phyloP scores from a whole-genome alignment of 257 asterid species.

The Fraxinus excelsior region DNA sequence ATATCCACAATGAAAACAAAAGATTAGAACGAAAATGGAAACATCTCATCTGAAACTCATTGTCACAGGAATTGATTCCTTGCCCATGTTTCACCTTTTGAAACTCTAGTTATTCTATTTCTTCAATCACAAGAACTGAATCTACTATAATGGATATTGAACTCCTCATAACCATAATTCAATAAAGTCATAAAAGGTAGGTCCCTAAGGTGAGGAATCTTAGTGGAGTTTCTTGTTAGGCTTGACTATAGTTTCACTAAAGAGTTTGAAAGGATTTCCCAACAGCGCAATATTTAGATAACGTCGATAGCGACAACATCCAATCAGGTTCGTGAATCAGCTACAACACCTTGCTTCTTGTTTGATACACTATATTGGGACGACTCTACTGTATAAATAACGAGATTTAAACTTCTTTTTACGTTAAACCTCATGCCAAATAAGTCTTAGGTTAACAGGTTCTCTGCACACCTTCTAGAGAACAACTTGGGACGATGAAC shows the following conservation, averaged over 20 bases:
- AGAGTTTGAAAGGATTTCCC: constrained; percentile 23
- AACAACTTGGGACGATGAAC: no score
- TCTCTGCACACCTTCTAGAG: no score
- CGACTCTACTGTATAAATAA: no score
- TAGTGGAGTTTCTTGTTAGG: background rate
- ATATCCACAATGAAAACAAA: background rate
- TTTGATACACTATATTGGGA: no score
- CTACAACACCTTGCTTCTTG: no score
- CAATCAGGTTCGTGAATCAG: background rate
- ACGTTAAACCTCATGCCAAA: no score
- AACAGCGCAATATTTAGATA: constrained; percentile 15
- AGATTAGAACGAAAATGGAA: constrained; percentile 28
- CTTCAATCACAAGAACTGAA: constrained; percentile 22
- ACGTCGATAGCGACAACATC: background rate
- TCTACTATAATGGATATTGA: constrained; percentile 27
- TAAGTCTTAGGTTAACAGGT: no score
- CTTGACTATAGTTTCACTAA: background rate
- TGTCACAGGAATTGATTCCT: constrained; percentile 32
- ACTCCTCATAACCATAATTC: constrained; percentile 14
- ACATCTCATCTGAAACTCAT: constrained; percentile 43
- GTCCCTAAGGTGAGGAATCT: no score
- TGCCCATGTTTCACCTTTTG: constrained; percentile 14
- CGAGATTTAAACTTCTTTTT: no score
- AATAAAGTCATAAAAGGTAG: constrained; percentile 10
- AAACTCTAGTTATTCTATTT: constrained; percentile 4